Evolutionary conservation across 116 monocot species (phyloP), one percentile per base, ranked within the genome.

Genomic region (Iris pallida): DNA sequence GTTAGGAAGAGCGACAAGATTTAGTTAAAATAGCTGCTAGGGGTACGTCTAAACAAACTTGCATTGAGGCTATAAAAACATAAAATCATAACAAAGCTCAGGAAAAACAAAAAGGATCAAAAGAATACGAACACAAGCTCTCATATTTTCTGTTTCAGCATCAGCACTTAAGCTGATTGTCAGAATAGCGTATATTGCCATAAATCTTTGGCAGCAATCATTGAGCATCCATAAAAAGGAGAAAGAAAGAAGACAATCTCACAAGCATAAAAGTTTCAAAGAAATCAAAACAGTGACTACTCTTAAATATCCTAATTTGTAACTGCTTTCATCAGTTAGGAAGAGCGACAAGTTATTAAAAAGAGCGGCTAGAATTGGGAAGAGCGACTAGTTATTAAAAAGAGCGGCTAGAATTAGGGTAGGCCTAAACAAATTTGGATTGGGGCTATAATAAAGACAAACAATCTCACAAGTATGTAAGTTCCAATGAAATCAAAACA

Each of bases 171-270:
- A 17, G 4, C 17, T 6, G 6, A 57, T 18, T 11, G 45, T 73
- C 57, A 30, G 47, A 55, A 67, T 60, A 74, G 74, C 59, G 44
- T 67, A 74, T 60, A 74, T 52, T 57, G 51, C 66, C 74, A 74
- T 66, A 66, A 6, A 59, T 1, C 9, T 42, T 64, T 73, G 41
- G 59, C 58, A 51, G 19, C 40, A 66, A 74, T 60, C 66, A 67
- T 74, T 4, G 53, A 73, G 47, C 57, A 48, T 45, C 30, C 54
- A 16, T 18, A 64, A 4, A 58, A 14, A 20, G 13, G 57, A 13
- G 57, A 20, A 57, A 19, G 16, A 18, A 8, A 30, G 30, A 30
- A 42, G 12, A 42, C 11, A 62, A 4, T 0, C 16, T 6, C 16
- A 7, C 0, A 45, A 42, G 42, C 1, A 15, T 19, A 20, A 30